Evolutionary conservation across 441 rosid species (phyloP).

Genomic region (Pelargonium cotyledonis): DNA sequence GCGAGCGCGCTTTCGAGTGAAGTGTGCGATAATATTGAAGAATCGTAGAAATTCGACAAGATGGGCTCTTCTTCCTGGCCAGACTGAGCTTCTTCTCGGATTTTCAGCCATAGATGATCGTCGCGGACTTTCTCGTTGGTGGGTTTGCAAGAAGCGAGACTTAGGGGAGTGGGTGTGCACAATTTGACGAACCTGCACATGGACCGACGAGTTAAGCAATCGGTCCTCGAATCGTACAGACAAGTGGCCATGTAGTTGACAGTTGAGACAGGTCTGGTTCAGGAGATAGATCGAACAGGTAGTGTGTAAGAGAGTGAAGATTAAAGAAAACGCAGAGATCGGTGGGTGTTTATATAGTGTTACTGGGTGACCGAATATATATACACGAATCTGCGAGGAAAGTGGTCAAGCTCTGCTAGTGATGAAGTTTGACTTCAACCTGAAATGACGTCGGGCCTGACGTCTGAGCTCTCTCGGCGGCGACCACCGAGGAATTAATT

Average conservation of each 20-base stretch:
- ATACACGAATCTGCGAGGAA: too few relatives aligned
- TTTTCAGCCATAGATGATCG: conserved; percentile 20
- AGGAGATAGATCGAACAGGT: not conserved
- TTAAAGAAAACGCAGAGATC: too few relatives aligned
- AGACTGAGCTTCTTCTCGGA: conserved; percentile 18
- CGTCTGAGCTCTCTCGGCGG: too few relatives aligned
- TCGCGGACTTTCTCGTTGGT: not conserved
- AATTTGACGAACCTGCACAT: conserved; percentile 7
- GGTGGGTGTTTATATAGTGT: too few relatives aligned
- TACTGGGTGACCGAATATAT: too few relatives aligned
- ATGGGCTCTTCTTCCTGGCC: conserved; percentile 23
- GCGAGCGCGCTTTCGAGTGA: conserved; percentile 21
- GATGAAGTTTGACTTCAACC: too few relatives aligned
- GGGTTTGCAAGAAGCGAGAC: conserved; percentile 4
- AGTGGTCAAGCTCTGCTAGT: too few relatives aligned
- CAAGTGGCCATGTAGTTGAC: conserved; percentile 26
- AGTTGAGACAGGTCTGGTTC: too few relatives aligned
- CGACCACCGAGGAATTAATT: too few relatives aligned
- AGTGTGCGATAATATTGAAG: conserved; percentile 14
- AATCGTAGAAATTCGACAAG: conserved; percentile 19
- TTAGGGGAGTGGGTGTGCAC: conserved; percentile 13
- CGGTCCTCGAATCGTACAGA: conserved; percentile 6
- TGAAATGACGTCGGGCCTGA: too few relatives aligned
- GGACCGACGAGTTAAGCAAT: not conserved
- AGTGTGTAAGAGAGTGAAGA: not conserved